Evolutionary conservation across 495 filamentous ascomycete species (phyloP).

Genomic region (Zalerion maritima): DNA sequence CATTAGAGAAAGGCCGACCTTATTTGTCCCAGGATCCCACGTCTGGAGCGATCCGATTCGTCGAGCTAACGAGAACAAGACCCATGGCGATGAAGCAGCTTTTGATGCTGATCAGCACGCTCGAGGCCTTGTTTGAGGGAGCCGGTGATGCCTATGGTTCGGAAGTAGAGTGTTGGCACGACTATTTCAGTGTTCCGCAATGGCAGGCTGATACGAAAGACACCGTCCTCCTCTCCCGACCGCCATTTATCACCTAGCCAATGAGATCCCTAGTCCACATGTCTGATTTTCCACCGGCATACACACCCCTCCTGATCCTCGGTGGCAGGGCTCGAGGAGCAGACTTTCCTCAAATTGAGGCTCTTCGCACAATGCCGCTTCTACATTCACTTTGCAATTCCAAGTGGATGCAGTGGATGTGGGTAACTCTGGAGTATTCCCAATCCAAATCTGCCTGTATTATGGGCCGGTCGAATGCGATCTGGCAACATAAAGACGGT

Average conservation of each 20-base stretch:
- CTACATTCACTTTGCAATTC: background rate
- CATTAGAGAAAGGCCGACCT: background rate
- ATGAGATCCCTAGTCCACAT: constrained; percentile 2
- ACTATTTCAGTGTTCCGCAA: constrained; percentile 2
- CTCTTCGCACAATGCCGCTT: background rate
- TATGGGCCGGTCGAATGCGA: constrained; percentile 1
- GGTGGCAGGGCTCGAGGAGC: no score
- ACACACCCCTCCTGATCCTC: background rate
- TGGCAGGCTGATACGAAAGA: constrained; percentile 1
- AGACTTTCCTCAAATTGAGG: no score
- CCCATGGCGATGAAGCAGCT: background rate
- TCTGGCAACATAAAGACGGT: background rate
- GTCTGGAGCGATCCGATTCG: constrained; percentile 1
- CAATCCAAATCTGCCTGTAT: background rate
- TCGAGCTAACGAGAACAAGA: background rate
- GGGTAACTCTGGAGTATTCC: constrained; percentile 1
- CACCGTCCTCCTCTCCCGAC: background rate
- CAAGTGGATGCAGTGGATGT: constrained; percentile 1
- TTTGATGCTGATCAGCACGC: background rate
- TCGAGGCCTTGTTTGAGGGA: constrained; percentile 1
- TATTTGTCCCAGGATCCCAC: constrained; percentile 1
- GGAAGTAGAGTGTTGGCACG: constrained; percentile 2
- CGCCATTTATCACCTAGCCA: constrained; percentile 1
- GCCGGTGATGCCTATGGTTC: background rate
- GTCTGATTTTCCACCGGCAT: background rate